Conservation (phyloP, 805 yeast genomes). For the Ogataea ramenticola region DNA sequence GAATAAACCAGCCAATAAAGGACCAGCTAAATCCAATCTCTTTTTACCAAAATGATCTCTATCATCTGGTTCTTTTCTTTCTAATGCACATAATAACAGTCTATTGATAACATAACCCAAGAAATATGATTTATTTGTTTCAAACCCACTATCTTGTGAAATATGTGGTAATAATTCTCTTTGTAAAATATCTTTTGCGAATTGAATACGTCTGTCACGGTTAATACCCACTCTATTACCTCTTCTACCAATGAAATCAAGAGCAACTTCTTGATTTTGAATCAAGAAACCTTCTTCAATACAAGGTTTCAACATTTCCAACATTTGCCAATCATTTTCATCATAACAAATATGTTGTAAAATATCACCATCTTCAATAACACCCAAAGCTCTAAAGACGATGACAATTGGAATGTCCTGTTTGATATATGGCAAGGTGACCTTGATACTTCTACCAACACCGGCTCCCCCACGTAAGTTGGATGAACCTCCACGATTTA, state of each 20-base stretch:
- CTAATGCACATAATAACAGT: slow-evolving; percentile 88
- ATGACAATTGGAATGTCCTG: slow-evolving; percentile 96
- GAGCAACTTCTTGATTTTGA: slow-evolving; percentile 96
- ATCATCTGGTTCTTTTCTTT: slow-evolving; percentile 96
- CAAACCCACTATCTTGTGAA: slow-evolving; percentile 95
- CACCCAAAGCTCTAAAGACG: slow-evolving; percentile 96
- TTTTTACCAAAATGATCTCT: slow-evolving; percentile 99
- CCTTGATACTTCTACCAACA: slow-evolving; percentile 79
- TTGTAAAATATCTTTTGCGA: slow-evolving; percentile 93
- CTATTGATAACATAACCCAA: slow-evolving; percentile 97
- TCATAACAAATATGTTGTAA: slow-evolving; percentile 97
- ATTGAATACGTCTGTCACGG: slow-evolving; percentile 96
- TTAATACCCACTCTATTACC: slow-evolving; percentile 94
- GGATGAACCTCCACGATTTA: slow-evolving; percentile 46
- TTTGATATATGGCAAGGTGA: slow-evolving; percentile 92
- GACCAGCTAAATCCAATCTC: slow-evolving; percentile 98
- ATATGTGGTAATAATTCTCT: slow-evolving; percentile 96
- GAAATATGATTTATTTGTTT: slow-evolving; percentile 93
- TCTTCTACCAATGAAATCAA: slow-evolving; percentile 97
- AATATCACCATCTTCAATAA: slow-evolving; percentile 98
- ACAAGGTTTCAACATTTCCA: slow-evolving; percentile 98
- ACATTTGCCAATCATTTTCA: slow-evolving; percentile 98
- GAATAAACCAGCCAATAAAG: slow-evolving; percentile 90
- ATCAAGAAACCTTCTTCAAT: slow-evolving; percentile 98
- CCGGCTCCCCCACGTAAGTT: slow-evolving; percentile 37